Evolutionary conservation across 1,139 yeast genomes (phyloP).

Genomic region (Suhomyces anneliseae): DNA sequence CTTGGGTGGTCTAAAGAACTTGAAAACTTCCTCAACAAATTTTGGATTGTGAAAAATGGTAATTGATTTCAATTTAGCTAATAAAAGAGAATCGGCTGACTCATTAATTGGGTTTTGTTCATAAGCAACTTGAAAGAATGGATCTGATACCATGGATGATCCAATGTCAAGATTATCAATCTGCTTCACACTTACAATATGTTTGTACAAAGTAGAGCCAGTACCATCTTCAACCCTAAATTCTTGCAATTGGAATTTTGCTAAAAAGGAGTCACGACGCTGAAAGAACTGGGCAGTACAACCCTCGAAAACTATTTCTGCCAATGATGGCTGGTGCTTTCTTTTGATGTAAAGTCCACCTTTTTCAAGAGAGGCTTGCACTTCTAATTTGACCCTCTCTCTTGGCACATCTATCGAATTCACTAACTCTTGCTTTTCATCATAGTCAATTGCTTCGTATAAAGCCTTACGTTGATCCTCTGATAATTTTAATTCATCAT

Average conservation of each 20-base stretch:
- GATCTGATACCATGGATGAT: constrained; percentile 31
- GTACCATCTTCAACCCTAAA: constrained; percentile 89
- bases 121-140: constrained; percentile 79
- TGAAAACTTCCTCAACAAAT: constrained; percentile 71
- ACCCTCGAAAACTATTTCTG: constrained; percentile 80
- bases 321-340: constrained; percentile 47
- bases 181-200: constrained; percentile 84
- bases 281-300: constrained; percentile 73
- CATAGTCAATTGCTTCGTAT: constrained; percentile 91
- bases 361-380: constrained; percentile 65
- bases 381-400: constrained; percentile 66
- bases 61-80: constrained; percentile 79
- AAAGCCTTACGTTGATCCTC: constrained; percentile 80
- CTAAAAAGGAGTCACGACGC: constrained; percentile 74
- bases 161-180: constrained; percentile 15
- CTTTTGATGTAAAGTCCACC: constrained; percentile 74
- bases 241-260: constrained; percentile 75
- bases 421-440: constrained; percentile 58
- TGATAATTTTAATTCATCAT: constrained; percentile 43
- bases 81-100: constrained; percentile 74
- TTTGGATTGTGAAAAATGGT: constrained; percentile 83
- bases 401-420: constrained; percentile 68
- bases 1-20: constrained; percentile 84
- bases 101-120: constrained; percentile 86
- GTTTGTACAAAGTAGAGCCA: constrained; percentile 68